Percentiles rank a stretch among this genome's conserved stretches.
phyloP scores from a whole-genome alignment of 768 basidiomycete species.

The Vararia minispora region DNA sequence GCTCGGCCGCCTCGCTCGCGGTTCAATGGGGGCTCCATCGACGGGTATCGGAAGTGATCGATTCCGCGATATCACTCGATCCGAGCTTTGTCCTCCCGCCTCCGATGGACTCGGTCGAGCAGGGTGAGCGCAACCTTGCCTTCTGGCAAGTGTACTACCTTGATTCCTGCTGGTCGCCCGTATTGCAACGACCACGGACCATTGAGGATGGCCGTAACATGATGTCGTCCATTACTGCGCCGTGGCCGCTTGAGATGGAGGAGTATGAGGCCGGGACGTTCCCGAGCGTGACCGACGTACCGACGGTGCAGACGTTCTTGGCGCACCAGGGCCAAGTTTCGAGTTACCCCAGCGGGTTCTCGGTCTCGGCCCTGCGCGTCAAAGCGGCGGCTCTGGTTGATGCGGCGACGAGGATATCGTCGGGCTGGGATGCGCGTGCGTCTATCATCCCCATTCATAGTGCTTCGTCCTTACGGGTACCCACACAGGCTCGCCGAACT shows the following conservation, averaged over 20 bases:
- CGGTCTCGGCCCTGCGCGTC: constrained; percentile 50
- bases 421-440: constrained; percentile 51
- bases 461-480: constrained; percentile 1
- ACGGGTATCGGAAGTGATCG: constrained; percentile 25
- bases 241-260: constrained; percentile 66
- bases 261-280: constrained; percentile 53
- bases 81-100: constrained; percentile 42
- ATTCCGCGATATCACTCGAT: constrained; percentile 16
- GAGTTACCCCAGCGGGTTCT: constrained; percentile 40
- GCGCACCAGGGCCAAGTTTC: constrained; percentile 39
- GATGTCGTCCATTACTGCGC: constrained; percentile 51
- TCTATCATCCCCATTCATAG: constrained; percentile 12
- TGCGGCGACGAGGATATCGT: constrained; percentile 49
- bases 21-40: constrained; percentile 63
- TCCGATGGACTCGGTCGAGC: constrained; percentile 44
- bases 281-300: constrained; percentile 25
- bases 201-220: constrained; percentile 54
- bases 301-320: constrained; percentile 54
- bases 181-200: constrained; percentile 53
- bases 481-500: constrained; percentile 23
- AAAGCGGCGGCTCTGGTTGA: constrained; percentile 73
- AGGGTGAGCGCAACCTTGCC: constrained; percentile 60
- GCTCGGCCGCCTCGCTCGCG: constrained; percentile 61
- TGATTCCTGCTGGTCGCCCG: constrained; percentile 74
- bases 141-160: constrained; percentile 82